Evolutionary conservation across 805 yeast genomes (phyloP).

Genomic region (Metschnikowia dekortorum): DNA sequence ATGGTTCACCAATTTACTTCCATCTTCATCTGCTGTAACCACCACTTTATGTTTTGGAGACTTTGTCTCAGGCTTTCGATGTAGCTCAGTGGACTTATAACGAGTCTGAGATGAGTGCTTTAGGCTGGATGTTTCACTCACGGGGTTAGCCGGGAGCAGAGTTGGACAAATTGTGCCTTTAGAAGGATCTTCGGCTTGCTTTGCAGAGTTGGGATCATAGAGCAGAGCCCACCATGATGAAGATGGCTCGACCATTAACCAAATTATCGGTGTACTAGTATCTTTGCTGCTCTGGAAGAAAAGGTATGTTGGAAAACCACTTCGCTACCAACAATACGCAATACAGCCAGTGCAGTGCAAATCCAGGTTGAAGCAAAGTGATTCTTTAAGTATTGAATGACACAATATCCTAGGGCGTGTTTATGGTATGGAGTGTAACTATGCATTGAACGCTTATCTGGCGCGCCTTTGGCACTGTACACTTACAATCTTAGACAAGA

Average conservation of each 20-base stretch:
- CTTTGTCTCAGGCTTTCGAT: background rate
- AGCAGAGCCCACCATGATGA: conserved; percentile 2
- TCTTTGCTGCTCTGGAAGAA: background rate
- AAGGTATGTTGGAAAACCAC: background rate
- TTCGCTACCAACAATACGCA: background rate
- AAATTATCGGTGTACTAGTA: background rate
- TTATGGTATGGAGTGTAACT: background rate
- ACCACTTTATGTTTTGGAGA: background rate
- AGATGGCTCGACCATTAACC: background rate
- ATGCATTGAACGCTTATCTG: background rate
- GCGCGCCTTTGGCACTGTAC: conserved; percentile 2
- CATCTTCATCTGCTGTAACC: background rate
- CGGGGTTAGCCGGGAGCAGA: background rate
- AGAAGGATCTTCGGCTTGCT: background rate
- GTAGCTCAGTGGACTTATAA: background rate
- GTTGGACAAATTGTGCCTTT: background rate
- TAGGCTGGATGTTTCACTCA: background rate
- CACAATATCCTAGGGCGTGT: background rate
- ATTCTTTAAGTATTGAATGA: background rate
- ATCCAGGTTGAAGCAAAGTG: background rate
- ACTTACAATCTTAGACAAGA: conserved; percentile 1
- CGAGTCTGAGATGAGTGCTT: background rate
- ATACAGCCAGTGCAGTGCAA: background rate
- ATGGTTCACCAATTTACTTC: background rate
- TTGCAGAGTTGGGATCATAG: background rate